Evolutionary conservation across 2,329 filamentous ascomycete species (phyloP).

Genomic region (Claviceps spartinae): DNA sequence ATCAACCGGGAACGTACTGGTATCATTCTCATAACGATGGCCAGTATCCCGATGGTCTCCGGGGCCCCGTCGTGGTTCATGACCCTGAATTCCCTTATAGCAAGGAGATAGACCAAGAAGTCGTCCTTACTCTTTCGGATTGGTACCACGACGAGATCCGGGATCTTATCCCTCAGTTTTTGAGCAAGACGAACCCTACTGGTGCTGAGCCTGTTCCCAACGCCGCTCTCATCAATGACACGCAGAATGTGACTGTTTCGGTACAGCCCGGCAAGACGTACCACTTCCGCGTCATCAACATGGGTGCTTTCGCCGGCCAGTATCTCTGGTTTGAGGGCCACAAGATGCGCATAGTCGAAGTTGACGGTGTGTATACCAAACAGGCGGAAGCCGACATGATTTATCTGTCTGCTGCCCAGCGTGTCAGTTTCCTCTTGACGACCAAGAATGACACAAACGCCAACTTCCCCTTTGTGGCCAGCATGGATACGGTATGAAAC

Average conservation of each 20-base stretch:
- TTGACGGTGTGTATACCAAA: conserved; percentile 59
- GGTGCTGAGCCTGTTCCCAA: conserved; percentile 55
- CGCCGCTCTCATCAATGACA: conserved; percentile 58
- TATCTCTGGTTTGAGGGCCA: conserved; percentile 55
- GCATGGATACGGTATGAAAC: conserved; percentile 49
- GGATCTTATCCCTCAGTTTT: conserved; percentile 32
- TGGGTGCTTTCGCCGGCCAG: conserved; percentile 56
- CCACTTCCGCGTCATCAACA: conserved; percentile 57
- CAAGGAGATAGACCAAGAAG: conserved; percentile 46
- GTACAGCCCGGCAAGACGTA: conserved; percentile 59
- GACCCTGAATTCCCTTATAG: conserved; percentile 47
- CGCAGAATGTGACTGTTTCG: conserved; percentile 41
- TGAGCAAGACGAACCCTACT: conserved; percentile 40
- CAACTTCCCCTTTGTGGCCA: conserved; percentile 56
- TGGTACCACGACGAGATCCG: conserved; percentile 53
- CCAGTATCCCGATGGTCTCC: conserved; percentile 58
- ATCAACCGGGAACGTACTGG: conserved; percentile 66
- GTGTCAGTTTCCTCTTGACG: conserved; percentile 48
- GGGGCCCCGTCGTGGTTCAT: conserved; percentile 50
- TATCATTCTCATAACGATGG: conserved; percentile 58
- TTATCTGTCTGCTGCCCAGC: conserved; percentile 55
- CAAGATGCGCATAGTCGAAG: conserved; percentile 56
- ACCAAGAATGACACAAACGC: conserved; percentile 45
- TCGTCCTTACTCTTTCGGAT: conserved; percentile 52
- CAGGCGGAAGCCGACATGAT: conserved; percentile 45